Evolutionary conservation across 2,329 filamentous ascomycete species (phyloP), one percentile per base, ranked within the genome.

Genomic region (Aspergillus viridinutans): DNA sequence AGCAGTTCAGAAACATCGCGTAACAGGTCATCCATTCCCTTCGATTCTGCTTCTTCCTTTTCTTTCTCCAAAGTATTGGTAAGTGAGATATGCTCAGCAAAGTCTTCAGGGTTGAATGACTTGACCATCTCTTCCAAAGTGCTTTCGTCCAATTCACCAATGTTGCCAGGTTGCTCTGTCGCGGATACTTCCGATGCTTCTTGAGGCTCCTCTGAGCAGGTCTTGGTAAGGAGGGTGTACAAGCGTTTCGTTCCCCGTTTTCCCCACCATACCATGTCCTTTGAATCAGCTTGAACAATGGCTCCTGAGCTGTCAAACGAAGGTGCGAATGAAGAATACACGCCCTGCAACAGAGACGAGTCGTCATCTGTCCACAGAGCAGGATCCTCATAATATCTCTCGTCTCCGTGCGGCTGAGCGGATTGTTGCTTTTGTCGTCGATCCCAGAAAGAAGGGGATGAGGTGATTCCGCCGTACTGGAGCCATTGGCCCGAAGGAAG

Each of bases 1-100:
- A 88, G 71, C 20, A 86, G 74, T 54, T 85, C 81, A 1, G 83
- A 85, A 20, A 87, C 79, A 51, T 86, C 80, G 40, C 74, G 66
- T 49, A 88, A 73, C 23, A 86, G 65, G 10, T 81, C 78, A 23
- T 82, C 78, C 23, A 78, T 69, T 38, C 79, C 77, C 61, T 78
- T 76, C 23, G 76, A 73, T 32, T 74, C 67, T 59, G 70, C 66
- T 17, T 72, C 72, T 28, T 77, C 68, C 45, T 73, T 29, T 43
- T 61, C 52, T 35, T 54, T 52, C 32, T 68, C 55, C 25, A 62
- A 21, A 2, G 60, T 51, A 28, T 70, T 61, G 12, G 58, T 54
- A 26, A 63, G 58, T 40, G 59, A 54, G 28, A 65, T 50, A 32
- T 67, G 66, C 55, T 68, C 65, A 3, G 62, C 58, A 50, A 67